These are phyloP conservation scores for Symbiodinium pilosum DNA, from an alignment of 73 alveolate genomes.

Conservation along the genomic window DNA sequence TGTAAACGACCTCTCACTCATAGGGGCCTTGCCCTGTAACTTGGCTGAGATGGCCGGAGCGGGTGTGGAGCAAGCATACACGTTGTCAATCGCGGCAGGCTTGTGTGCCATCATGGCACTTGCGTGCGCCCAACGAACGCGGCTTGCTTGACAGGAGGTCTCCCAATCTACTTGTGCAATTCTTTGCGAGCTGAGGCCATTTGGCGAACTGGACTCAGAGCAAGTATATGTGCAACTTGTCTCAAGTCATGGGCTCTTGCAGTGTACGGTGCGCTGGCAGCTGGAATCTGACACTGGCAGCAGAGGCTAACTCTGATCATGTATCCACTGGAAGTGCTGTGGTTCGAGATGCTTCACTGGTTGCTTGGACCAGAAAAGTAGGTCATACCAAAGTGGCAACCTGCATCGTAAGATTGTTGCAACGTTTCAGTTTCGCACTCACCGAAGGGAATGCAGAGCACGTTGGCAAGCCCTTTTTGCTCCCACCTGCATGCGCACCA, in stretches of 20 bases:
- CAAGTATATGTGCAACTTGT: constrained; percentile 41
- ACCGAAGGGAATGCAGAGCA: background rate
- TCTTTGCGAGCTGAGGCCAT: background rate
- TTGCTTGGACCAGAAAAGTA: background rate
- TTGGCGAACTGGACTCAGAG: constrained; percentile 37
- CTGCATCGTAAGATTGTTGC: background rate
- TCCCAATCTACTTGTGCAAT: background rate
- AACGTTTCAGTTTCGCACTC: background rate
- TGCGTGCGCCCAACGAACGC: constrained; percentile 51
- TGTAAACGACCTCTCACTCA: constrained; percentile 60
- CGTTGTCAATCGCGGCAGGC: background rate
- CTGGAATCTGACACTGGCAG: background rate
- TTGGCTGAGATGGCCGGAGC: background rate
- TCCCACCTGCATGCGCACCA: too few relatives aligned
- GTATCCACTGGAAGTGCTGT: constrained; percentile 91
- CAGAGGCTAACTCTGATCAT: constrained; percentile 77
- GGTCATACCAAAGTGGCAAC: background rate
- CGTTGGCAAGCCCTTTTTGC: too few relatives aligned
- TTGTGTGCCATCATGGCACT: constrained; percentile 73
- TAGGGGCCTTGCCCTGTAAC: constrained; percentile 49
- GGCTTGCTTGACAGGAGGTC: background rate
- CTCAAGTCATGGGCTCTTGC: background rate
- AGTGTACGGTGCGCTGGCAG: background rate
- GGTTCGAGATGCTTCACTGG: constrained; percentile 87
- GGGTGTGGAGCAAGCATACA: too few relatives aligned